Percentiles rank a stretch among this genome's conserved stretches.
Evolutionary conservation across 768 basidiomycete species (phyloP).

Genomic region (Lactarius quietus): DNA sequence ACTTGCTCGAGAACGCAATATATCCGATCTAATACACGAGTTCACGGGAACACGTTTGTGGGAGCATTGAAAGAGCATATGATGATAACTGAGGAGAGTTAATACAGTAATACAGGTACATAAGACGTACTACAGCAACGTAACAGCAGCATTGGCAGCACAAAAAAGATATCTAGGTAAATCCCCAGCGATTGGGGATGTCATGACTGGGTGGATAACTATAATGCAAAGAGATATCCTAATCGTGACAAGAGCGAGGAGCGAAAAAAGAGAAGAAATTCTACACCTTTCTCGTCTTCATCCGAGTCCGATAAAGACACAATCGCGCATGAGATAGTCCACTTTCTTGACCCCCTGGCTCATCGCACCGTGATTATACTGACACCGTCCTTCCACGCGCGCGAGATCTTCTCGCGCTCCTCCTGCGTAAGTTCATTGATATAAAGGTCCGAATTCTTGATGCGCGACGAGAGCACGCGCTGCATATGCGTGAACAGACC

Average conservation of each 20-base stretch:
- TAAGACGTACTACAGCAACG: slow-evolving; percentile 17
- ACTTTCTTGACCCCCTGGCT: slow-evolving; percentile 49
- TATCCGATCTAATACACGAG: background rate
- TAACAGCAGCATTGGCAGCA: slow-evolving; percentile 9
- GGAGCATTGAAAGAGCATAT: background rate
- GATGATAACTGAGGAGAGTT: background rate
- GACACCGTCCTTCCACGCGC: slow-evolving; percentile 46
- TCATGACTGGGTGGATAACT: slow-evolving; percentile 19
- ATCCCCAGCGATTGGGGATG: slow-evolving; percentile 8
- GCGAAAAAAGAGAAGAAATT: background rate
- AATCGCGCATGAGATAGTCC: slow-evolving; percentile 56
- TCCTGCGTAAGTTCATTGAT: slow-evolving; percentile 51
- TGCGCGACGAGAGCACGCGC: slow-evolving; percentile 41
- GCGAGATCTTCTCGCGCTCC: slow-evolving; percentile 43
- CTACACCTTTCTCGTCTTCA: slow-evolving; percentile 34
- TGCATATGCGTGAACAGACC: slow-evolving; percentile 52
- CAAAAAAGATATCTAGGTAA: slow-evolving; percentile 20
- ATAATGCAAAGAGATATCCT: slow-evolving; percentile 11
- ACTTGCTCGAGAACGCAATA: background rate
- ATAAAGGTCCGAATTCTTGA: slow-evolving; percentile 52
- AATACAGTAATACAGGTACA: slow-evolving; percentile 11
- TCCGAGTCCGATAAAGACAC: slow-evolving; percentile 50
- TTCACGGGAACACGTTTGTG: no score
- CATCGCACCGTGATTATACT: slow-evolving; percentile 33
- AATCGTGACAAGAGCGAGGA: background rate